Evolutionary conservation across 2,329 filamentous ascomycete genomes (phyloP).

Genomic region (Furcasterigmium sp.): DNA sequence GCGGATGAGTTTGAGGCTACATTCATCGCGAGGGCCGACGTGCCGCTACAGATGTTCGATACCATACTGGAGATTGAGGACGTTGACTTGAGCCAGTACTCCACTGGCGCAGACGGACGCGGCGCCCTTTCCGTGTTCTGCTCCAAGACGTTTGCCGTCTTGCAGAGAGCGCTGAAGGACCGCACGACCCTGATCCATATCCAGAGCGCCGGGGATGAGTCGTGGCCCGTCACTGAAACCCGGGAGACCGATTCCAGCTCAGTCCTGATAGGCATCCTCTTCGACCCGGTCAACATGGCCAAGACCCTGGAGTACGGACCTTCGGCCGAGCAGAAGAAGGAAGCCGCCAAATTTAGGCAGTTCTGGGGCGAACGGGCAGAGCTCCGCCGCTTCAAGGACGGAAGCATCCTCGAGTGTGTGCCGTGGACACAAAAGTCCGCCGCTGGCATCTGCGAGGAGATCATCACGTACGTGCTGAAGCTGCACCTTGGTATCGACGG

Average conservation of each 20-base stretch:
- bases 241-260: slow-evolving; percentile 16
- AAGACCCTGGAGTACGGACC: slow-evolving; percentile 86
- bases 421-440: slow-evolving; percentile 69
- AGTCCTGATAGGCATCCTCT: slow-evolving; percentile 62
- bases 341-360: slow-evolving; percentile 73
- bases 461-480: slow-evolving; percentile 65
- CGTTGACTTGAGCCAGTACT: slow-evolving; percentile 19
- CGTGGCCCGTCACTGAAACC: slow-evolving; percentile 42
- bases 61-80: slow-evolving; percentile 31
- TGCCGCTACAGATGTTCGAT: slow-evolving; percentile 52
- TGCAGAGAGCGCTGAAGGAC: slow-evolving; percentile 70
- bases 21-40: slow-evolving; percentile 65
- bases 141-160: slow-evolving; percentile 54
- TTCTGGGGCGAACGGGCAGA: slow-evolving; percentile 97
- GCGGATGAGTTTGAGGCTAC: slow-evolving; percentile 78
- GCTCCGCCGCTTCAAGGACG: slow-evolving; percentile 89
- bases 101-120: slow-evolving; percentile 29
- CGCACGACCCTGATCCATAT: slow-evolving; percentile 66
- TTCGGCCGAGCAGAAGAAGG: slow-evolving; percentile 76
- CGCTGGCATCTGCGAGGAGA: slow-evolving; percentile 70
- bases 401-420: slow-evolving; percentile 86
- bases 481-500: slow-evolving; percentile 61
- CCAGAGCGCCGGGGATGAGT: slow-evolving; percentile 26
- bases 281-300: slow-evolving; percentile 66
- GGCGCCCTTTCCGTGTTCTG: slow-evolving; percentile 41